Percentiles rank a stretch among this genome's conserved stretches.
These are phyloP conservation scores for Moesziomyces parantarcticus DNA, from an alignment of 1,284 basidiomycete species.

Conservation along the genomic window DNA sequence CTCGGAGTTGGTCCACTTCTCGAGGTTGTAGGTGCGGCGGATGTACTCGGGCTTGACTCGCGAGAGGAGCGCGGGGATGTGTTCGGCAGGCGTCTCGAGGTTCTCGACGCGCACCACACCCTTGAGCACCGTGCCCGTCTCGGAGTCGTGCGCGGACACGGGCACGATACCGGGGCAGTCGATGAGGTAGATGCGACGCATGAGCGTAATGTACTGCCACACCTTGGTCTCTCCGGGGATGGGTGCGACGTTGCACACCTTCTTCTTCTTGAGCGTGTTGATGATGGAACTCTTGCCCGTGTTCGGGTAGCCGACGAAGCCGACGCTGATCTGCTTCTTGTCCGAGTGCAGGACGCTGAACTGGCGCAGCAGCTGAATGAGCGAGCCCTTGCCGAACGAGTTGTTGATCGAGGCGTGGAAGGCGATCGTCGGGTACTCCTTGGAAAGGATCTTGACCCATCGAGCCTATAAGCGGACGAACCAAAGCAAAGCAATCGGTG, in stretches of 20 bases:
- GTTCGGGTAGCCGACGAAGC: conserved; percentile 98
- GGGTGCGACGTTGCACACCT: conserved; percentile 96
- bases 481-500: conserved; percentile 5
- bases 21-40: conserved; percentile 80
- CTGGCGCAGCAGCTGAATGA: conserved; percentile 95
- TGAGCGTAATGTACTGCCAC: conserved; percentile 99
- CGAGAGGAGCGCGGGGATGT: conserved; percentile 86
- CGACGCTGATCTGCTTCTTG: conserved; percentile 99
- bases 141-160: conserved; percentile 86
- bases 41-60: conserved; percentile 94
- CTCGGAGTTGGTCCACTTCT: conserved; percentile 74
- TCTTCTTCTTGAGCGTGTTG: conserved; percentile 98
- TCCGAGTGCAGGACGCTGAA: conserved; percentile 97
- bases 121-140: conserved; percentile 93
- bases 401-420: conserved; percentile 99
- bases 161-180: conserved; percentile 99
- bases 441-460: conserved; percentile 94
- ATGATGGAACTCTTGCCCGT: conserved; percentile 97
- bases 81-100: conserved; percentile 90
- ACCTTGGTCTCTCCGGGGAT: conserved; percentile 99
- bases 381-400: conserved; percentile 96
- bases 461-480: conserved; percentile 76
- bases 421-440: conserved; percentile 92
- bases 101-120: conserved; percentile 97
- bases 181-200: conserved; percentile 95